Conservation (phyloP, 2,329 filamentous ascomycete species). For the Harringtonia aguacate region DNA sequence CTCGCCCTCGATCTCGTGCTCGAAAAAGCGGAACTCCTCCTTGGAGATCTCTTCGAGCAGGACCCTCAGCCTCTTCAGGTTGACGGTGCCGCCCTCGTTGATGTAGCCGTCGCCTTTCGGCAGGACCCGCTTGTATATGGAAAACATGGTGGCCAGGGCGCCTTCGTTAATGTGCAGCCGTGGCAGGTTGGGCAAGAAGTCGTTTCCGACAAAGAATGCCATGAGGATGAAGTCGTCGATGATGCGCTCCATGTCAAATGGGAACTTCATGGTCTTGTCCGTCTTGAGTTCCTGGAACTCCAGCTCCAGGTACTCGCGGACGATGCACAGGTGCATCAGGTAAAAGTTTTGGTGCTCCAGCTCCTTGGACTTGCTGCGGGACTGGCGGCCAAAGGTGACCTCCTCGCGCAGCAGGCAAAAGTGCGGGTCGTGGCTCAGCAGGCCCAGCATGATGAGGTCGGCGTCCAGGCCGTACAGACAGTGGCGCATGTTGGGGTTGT, state of each 20-base stretch:
- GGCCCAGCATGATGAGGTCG: slow-evolving; percentile 95
- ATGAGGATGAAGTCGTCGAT: slow-evolving; percentile 99
- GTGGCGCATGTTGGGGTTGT: slow-evolving; percentile 88
- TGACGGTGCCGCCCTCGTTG: slow-evolving; percentile 89
- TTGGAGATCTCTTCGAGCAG: slow-evolving; percentile 77
- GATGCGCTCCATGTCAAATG: slow-evolving; percentile 87
- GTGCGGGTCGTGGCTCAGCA: slow-evolving; percentile 95
- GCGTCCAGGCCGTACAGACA: slow-evolving; percentile 96
- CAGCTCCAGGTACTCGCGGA: slow-evolving; percentile 90
- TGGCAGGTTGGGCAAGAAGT: slow-evolving; percentile 94
- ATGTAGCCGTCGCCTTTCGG: slow-evolving; percentile 88
- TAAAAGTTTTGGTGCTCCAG: slow-evolving; percentile 98
- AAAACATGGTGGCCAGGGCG: slow-evolving; percentile 93
- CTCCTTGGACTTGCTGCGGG: slow-evolving; percentile 84
- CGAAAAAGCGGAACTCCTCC: slow-evolving; percentile 87
- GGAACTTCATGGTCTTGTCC: slow-evolving; percentile 59
- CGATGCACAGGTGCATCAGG: slow-evolving; percentile 92
- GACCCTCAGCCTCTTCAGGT: slow-evolving; percentile 65
- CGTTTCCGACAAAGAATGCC: slow-evolving; percentile 98
- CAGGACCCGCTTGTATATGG: slow-evolving; percentile 84
- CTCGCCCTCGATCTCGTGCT: slow-evolving; percentile 77
- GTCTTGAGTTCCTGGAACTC: slow-evolving; percentile 90
- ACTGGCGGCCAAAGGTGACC: slow-evolving; percentile 88
- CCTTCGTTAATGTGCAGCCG: slow-evolving; percentile 98
- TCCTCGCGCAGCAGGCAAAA: slow-evolving; percentile 96